phyloP scores from a whole-genome alignment of 129 eudicot genomes.

The Flaveria ramosissima region DNA sequence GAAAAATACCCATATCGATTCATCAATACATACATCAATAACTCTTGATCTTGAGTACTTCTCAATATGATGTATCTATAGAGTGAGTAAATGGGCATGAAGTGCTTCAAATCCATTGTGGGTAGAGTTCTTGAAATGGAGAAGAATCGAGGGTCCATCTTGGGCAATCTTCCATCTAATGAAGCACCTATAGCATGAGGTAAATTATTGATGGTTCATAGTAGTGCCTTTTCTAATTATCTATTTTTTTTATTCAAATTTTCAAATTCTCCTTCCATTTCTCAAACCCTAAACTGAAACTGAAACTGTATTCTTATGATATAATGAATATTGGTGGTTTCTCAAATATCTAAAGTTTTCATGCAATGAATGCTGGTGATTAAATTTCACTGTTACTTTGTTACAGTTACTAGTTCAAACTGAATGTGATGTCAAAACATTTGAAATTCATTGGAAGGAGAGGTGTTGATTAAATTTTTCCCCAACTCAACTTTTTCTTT shows the following conservation, averaged over 20 bases:
- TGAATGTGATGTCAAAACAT: background rate
- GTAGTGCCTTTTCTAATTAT: background rate
- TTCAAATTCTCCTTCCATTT: background rate
- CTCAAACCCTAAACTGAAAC: background rate
- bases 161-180: background rate
- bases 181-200: conserved; percentile 14
- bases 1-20: background rate
- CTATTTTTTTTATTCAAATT: background rate
- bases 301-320: too few relatives aligned
- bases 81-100: background rate
- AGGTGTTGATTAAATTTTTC: background rate
- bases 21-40: background rate
- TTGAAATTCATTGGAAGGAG: background rate
- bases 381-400: background rate
- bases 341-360: background rate
- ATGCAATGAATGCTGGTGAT: background rate
- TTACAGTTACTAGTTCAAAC: background rate
- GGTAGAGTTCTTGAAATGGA: conserved; percentile 6
- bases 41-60: background rate
- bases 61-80: background rate
- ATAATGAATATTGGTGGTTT: too few relatives aligned
- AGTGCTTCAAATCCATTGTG: conserved; percentile 8
- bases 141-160: background rate
- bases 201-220: conserved; percentile 4
- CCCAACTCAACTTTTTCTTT: background rate